Percentiles rank a stretch among this genome's conserved stretches.
Evolutionary conservation across 1,284 basidiomycete genomes (phyloP).

Genomic region (Cryptococcus sp.): DNA sequence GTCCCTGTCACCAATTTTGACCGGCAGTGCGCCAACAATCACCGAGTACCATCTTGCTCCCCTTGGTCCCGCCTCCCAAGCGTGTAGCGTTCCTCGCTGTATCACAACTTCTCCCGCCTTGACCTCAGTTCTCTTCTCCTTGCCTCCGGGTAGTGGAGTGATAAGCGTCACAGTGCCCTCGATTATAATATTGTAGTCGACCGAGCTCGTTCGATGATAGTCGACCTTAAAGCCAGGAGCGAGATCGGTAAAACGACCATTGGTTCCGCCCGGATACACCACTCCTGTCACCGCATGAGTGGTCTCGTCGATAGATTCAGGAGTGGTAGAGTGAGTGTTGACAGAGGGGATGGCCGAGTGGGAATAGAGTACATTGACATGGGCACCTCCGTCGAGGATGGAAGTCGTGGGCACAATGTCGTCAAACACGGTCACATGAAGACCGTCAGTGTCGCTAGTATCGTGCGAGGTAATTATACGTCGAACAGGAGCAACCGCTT

Average conservation of each 20-base stretch:
- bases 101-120: slow-evolving; percentile 40
- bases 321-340: slow-evolving; percentile 15
- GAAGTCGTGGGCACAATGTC: slow-evolving; percentile 17
- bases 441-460: slow-evolving; percentile 16
- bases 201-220: slow-evolving; percentile 38
- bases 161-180: slow-evolving; percentile 30
- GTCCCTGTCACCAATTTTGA: slow-evolving; percentile 17
- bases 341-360: slow-evolving; percentile 18
- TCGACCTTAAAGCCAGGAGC: slow-evolving; percentile 27
- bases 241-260: slow-evolving; percentile 40
- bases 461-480: slow-evolving; percentile 37
- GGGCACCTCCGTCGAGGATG: slow-evolving; percentile 22
- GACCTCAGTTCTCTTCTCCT: slow-evolving; percentile 26
- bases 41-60: slow-evolving; percentile 42
- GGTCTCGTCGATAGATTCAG: slow-evolving; percentile 14
- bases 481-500: slow-evolving; percentile 17
- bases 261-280: slow-evolving; percentile 31
- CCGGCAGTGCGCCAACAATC: slow-evolving; percentile 32
- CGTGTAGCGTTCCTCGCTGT: slow-evolving; percentile 44
- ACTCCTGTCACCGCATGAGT: slow-evolving; percentile 19
- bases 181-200: slow-evolving; percentile 43
- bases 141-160: slow-evolving; percentile 24
- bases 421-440: slow-evolving; percentile 23
- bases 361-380: slow-evolving; percentile 32
- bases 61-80: slow-evolving; percentile 40